phyloP scores from a whole-genome alignment of 2,329 filamentous ascomycete genomes.

The Sporothrix mexicana region DNA sequence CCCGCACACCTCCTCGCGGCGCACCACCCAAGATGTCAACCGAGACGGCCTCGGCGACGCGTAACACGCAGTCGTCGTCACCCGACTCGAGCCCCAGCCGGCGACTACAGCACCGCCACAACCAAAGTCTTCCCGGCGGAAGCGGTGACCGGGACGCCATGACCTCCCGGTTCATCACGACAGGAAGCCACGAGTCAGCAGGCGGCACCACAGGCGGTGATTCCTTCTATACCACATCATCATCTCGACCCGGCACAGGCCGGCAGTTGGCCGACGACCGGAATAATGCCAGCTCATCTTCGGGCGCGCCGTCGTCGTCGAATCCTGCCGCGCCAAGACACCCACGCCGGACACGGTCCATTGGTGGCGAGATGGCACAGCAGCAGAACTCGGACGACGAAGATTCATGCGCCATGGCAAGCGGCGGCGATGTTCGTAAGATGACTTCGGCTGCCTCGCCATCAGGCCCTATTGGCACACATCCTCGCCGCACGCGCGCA shows the following conservation, averaged over 20 bases:
- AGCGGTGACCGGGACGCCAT: conserved; percentile 56
- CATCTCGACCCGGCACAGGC: conserved; percentile 37
- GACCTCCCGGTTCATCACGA: conserved; percentile 65
- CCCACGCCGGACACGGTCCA: conserved; percentile 23
- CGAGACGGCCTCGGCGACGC: conserved; percentile 48
- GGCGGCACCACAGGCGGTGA: conserved; percentile 58
- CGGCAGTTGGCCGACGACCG: conserved; percentile 35
- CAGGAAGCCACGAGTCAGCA: conserved; percentile 48
- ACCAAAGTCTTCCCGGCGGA: conserved; percentile 42
- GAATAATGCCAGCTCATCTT: conserved; percentile 36
- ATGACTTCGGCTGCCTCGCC: neutral
- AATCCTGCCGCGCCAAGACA: neutral
- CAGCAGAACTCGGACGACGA: conserved; percentile 26
- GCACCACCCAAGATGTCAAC: conserved; percentile 69
- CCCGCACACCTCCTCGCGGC: conserved; percentile 66
- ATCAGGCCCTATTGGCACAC: neutral
- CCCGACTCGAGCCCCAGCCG: conserved; percentile 40
- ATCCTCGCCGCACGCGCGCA: conserved; percentile 33
- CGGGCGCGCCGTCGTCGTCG: neutral
- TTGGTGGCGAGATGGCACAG: conserved; percentile 4
- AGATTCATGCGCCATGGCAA: conserved; percentile 7
- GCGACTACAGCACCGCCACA: conserved; percentile 34
- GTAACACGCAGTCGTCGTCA: conserved; percentile 44
- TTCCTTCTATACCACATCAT: conserved; percentile 56
- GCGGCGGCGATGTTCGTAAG: neutral